Conservation (phyloP, 768 basidiomycete genomes). For the Calocybe indica region DNA sequence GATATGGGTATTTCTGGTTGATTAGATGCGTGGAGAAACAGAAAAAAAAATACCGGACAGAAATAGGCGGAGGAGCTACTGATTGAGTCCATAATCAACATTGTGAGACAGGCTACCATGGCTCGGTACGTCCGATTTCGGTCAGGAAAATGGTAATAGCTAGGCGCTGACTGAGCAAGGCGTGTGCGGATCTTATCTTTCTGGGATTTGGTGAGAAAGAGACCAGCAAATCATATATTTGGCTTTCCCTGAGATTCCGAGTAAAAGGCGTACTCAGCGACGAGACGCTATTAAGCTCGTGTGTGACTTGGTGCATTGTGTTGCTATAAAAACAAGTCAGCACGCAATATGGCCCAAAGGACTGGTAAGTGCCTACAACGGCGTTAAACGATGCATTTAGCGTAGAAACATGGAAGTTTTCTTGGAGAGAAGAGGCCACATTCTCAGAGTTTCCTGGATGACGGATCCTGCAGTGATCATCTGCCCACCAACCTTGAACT, state of each 20-base stretch:
- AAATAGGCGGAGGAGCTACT: constrained; percentile 8
- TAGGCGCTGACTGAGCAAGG: constrained; percentile 16
- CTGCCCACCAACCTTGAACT: no score
- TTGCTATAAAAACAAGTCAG: constrained; percentile 1
- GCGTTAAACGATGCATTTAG: no score
- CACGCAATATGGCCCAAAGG: constrained; percentile 1
- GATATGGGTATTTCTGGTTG: constrained; percentile 13
- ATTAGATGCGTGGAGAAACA: constrained; percentile 6
- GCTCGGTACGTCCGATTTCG: constrained; percentile 20
- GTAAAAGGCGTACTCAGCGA: constrained; percentile 12
- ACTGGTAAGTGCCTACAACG: constrained; percentile 2
- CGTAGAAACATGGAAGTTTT: no score
- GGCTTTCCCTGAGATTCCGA: constrained; percentile 16
- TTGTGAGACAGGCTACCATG: constrained; percentile 22
- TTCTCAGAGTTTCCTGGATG: no score
- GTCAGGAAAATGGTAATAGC: constrained; percentile 13
- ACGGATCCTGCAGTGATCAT: no score
- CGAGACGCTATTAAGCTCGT: no score
- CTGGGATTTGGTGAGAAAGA: constrained; percentile 17
- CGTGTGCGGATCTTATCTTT: constrained; percentile 18
- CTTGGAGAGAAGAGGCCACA: no score
- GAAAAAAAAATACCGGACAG: constrained; percentile 6
- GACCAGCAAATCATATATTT: constrained; percentile 14
- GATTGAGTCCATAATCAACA: constrained; percentile 16
- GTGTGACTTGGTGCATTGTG: neutral